phyloP scores from a whole-genome alignment of 2,329 filamentous ascomycete species.

The Alternaria sp. region DNA sequence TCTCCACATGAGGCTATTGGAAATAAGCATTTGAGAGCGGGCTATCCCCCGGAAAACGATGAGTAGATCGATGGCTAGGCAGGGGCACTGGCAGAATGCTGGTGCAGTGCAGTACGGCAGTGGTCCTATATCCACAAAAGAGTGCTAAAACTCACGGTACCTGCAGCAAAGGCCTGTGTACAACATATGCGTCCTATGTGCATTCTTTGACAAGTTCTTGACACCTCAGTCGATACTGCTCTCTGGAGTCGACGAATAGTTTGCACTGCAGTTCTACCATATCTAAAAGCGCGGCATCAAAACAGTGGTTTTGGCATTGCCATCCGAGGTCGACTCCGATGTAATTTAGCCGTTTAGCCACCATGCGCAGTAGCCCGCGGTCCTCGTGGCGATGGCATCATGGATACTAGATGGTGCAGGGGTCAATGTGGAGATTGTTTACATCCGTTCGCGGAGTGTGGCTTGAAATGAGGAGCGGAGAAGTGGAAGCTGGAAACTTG shows the following conservation, averaged over 20 bases:
- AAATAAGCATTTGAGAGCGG: slow-evolving; percentile 38
- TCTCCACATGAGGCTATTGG: slow-evolving; percentile 31
- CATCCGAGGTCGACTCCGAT: slow-evolving; percentile 8
- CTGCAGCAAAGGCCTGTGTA: not conserved
- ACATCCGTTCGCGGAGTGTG: not conserved
- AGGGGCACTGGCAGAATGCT: slow-evolving; percentile 36
- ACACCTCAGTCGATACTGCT: not conserved
- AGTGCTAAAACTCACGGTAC: not conserved
- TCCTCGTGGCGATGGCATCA: slow-evolving; percentile 17
- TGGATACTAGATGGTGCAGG: slow-evolving; percentile 6
- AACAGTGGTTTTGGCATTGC: slow-evolving; percentile 1
- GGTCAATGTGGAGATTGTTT: not conserved
- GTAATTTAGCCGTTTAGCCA: slow-evolving; percentile 48
- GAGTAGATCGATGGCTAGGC: slow-evolving; percentile 38
- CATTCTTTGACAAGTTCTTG: not conserved
- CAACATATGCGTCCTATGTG: not conserved
- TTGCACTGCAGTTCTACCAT: not conserved
- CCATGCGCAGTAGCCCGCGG: slow-evolving; percentile 14
- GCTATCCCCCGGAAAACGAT: slow-evolving; percentile 32
- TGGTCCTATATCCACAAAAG: not conserved
- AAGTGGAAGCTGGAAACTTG: not conserved
- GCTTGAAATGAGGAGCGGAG: not conserved
- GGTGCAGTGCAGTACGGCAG: slow-evolving; percentile 4
- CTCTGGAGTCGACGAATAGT: too few relatives aligned
- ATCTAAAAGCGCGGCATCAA: not conserved